Conservation (phyloP, 495 filamentous ascomycete species). For the Penicillium waksmanii region DNA sequence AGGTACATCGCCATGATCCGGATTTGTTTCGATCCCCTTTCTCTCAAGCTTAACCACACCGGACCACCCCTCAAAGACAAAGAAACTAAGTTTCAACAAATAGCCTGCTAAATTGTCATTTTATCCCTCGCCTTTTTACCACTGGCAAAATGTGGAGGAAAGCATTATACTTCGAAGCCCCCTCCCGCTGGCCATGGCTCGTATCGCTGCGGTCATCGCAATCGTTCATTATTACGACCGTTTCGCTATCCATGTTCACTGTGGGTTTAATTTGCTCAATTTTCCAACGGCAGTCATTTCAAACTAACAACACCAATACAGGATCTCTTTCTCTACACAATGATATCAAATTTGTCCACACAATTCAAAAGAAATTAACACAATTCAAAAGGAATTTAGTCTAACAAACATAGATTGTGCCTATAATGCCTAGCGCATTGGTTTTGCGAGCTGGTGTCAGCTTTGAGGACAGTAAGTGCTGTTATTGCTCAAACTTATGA, state of each 20-base stretch:
- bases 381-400: neutral
- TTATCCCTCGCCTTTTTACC: neutral
- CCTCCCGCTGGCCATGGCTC: constrained; percentile 36
- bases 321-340: constrained; percentile 7
- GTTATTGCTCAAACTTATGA: neutral
- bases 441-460: constrained; percentile 24
- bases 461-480: constrained; percentile 24
- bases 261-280: constrained; percentile 40
- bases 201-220: constrained; percentile 61
- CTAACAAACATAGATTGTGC: constrained; percentile 22
- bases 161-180: neutral
- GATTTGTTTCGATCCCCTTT: neutral
- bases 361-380: neutral
- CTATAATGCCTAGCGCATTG: constrained; percentile 26
- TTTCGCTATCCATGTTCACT: constrained; percentile 65
- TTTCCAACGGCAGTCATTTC: neutral
- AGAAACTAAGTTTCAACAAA: neutral
- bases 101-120: no score
- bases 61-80: neutral
- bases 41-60: neutral
- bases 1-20: neutral
- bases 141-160: neutral
- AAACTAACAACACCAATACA: neutral
- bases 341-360: neutral
- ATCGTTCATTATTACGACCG: constrained; percentile 62